Conservation (phyloP, 495 filamentous ascomycete genomes). For the Hypoxylon fuscum region DNA sequence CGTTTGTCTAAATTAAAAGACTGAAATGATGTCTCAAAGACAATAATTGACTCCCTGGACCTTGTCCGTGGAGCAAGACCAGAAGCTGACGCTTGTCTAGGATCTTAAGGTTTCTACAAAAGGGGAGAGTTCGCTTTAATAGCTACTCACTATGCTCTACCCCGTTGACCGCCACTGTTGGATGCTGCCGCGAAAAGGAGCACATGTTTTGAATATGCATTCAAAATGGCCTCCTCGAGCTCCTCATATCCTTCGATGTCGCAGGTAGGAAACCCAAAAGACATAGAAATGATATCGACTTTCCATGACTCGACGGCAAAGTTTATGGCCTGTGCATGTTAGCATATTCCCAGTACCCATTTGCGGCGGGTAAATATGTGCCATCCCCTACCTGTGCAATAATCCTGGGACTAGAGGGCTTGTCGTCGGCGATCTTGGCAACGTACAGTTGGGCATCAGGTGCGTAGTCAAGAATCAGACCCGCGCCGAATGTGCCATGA, state of each 20-base stretch:
- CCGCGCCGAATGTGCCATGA: slow-evolving; percentile 6
- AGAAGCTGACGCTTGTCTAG: too few relatives aligned
- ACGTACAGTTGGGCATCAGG: slow-evolving; percentile 28
- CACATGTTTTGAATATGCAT: slow-evolving; percentile 16
- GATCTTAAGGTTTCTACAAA: too few relatives aligned
- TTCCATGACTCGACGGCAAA: slow-evolving; percentile 17
- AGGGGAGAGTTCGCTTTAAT: too few relatives aligned
- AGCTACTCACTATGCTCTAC: too few relatives aligned
- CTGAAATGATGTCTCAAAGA: too few relatives aligned
- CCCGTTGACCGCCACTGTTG: slow-evolving; percentile 14
- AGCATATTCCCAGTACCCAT: too few relatives aligned
- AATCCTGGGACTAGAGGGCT: background rate
- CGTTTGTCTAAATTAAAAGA: too few relatives aligned
- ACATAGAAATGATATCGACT: slow-evolving; percentile 38
- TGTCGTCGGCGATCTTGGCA: slow-evolving; percentile 13
- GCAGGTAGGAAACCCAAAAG: slow-evolving; percentile 21
- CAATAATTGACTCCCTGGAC: too few relatives aligned
- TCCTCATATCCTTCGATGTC: background rate
- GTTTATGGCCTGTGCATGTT: slow-evolving; percentile 21
- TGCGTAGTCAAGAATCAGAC: slow-evolving; percentile 16
- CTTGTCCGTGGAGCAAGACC: too few relatives aligned
- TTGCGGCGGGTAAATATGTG: slow-evolving; percentile 14
- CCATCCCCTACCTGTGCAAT: slow-evolving; percentile 17
- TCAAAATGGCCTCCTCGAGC: slow-evolving; percentile 16
- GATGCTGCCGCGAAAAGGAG: slow-evolving; percentile 33